Evolutionary conservation across 768 basidiomycete genomes (phyloP), one percentile per base, ranked within the genome.

Genomic region (Hypholoma sublateritium): DNA sequence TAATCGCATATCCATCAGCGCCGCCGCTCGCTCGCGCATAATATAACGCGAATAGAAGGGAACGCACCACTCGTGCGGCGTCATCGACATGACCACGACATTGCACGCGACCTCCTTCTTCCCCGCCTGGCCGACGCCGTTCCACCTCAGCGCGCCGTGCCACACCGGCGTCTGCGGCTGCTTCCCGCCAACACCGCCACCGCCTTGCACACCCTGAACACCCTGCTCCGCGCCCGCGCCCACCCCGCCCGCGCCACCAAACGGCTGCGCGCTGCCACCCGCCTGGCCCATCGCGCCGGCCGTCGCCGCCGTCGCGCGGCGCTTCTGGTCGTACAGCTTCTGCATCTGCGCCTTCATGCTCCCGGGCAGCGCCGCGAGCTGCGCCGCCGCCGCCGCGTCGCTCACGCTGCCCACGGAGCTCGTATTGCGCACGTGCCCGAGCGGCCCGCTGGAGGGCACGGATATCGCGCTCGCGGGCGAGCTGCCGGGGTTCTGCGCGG

Each of bases 61-160:
- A 13, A 39, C 80, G 32, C 63, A 79, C 79, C 74, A 67, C 28
- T 73, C 64, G 11, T 49, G 54, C 14, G 61, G 59, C 56, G 62
- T 71, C 9, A 62, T 65, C 14, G 69, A 53, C 46, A 62, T 68
- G 19, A 72, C 72, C 4, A 70, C 36, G 2, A 83, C 77, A 48
- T 71, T 71, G n/a, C 77, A 68, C 36, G 73, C 74, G 19, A 81
- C 66, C 50, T 84, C 74, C 64, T 77, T 81, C 53, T 70, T 69
- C 55, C 70, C 74, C 51, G 57, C 66, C 17, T 70, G 54, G 50
- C 69, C 72, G 24, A 64, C 64, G 5, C 80, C 82, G 34, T 63
- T 74, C 72, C 78, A 86, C 4, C 68, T 71, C 24, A 87, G 65
- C 1, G 68, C 61, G 7, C 84, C 85, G 17, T 73, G 69, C 86